Conservation (phyloP, 306 rosid species). For the Lathyrus sativus region DNA sequence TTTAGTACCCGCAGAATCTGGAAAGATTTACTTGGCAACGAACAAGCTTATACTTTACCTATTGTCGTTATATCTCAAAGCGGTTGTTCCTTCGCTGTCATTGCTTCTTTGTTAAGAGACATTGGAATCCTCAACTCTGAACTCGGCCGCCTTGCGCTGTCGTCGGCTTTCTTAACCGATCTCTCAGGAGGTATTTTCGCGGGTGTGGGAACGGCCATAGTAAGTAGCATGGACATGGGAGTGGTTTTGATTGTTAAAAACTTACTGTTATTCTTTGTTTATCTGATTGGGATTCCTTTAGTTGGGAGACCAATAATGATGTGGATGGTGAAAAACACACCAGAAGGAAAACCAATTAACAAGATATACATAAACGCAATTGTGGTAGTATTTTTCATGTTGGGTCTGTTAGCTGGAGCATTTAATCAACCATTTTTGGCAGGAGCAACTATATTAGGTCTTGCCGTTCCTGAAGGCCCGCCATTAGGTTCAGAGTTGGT, state of each 20-base stretch:
- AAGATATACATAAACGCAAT: conserved; percentile 15
- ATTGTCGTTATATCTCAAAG: conserved; percentile 25
- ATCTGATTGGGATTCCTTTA: background rate
- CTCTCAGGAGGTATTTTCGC: background rate
- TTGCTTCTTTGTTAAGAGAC: conserved; percentile 36
- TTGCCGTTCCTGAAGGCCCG: conserved; percentile 59
- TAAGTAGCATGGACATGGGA: fast-evolving
- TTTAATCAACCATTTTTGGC: conserved; percentile 27
- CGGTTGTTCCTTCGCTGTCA: conserved; percentile 41
- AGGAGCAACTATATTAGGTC: conserved; percentile 48
- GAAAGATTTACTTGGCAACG: fast-evolving
- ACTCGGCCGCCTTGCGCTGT: conserved; percentile 42
- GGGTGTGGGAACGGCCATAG: background rate
- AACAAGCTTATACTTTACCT: fast-evolving
- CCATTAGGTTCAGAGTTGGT: conserved; percentile 57
- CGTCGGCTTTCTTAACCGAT: conserved; percentile 39
- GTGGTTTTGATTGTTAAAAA: background rate
- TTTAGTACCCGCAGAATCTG: fast-evolving
- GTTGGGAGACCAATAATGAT: conserved; percentile 39
- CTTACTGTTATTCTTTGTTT: background rate
- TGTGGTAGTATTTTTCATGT: conserved; percentile 9
- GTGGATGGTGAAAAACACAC: conserved; percentile 47
- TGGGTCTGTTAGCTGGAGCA: background rate
- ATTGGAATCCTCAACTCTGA: conserved; percentile 44
- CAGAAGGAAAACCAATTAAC: conserved; percentile 40